Conservation (phyloP, 345 rosid genomes). For the Geranium brycei region DNA sequence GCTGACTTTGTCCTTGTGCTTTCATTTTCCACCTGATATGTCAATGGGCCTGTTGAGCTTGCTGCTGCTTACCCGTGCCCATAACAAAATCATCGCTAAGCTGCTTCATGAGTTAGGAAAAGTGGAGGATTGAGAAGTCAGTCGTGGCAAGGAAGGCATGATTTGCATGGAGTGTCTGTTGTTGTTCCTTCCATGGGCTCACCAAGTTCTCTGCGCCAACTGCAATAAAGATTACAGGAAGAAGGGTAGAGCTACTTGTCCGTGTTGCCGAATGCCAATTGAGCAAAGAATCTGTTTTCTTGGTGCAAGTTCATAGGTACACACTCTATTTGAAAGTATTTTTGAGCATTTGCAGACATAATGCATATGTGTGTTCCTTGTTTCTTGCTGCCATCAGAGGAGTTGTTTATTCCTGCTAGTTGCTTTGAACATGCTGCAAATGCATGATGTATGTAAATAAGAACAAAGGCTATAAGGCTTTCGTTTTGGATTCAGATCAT, state of each 20-base stretch:
- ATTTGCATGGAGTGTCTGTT: slow-evolving; percentile 14
- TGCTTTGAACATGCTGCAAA: slow-evolving; percentile 5
- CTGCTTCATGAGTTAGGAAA: slow-evolving; percentile 6
- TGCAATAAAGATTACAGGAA: slow-evolving; percentile 14
- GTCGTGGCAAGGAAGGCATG: slow-evolving; percentile 11
- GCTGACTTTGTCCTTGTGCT: too few relatives aligned
- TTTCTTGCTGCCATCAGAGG: neutral
- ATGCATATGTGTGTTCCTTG: neutral
- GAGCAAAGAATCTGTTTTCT: slow-evolving; percentile 14
- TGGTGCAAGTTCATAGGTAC: slow-evolving; percentile 15
- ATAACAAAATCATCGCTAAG: slow-evolving; percentile 5
- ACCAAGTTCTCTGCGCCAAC: slow-evolving; percentile 18
- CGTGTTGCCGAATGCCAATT: slow-evolving; percentile 14
- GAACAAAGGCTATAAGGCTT: neutral
- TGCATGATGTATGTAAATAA: slow-evolving; percentile 11
- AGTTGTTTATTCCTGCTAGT: neutral
- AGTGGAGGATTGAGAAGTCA: slow-evolving; percentile 10
- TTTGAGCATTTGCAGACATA: neutral
- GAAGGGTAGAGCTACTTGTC: slow-evolving; percentile 17
- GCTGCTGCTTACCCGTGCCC: neutral
- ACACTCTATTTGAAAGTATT: neutral
- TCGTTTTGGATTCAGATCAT: too few relatives aligned
- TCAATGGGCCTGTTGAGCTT: neutral
- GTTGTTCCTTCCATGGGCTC: slow-evolving; percentile 20
- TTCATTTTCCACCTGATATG: neutral